Evolutionary conservation across 768 basidiomycete genomes (phyloP), one percentile per base, ranked within the genome.

Genomic region (Polyporus arcularius): DNA sequence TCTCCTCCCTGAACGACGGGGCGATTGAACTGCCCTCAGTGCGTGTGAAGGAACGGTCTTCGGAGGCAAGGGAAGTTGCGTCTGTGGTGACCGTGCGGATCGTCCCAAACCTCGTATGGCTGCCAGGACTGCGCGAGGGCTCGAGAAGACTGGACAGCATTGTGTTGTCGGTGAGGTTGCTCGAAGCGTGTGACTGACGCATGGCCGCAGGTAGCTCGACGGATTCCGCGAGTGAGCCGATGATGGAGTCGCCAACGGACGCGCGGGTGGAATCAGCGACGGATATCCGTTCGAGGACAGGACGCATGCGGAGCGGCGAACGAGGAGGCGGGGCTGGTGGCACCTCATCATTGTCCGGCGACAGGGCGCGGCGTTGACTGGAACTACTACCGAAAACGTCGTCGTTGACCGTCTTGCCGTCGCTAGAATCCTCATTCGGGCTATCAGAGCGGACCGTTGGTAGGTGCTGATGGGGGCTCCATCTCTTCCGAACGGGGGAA

Each of bases 31-130:
- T 86, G 15, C 83, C 90, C 67, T 91, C 89, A n/a, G 86, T 79
- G 38, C 80, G 79, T 21, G 81, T 82, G 55, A 90, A 76, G 10
- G 88, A 89, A 5, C 87, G 86, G 14, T 78, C 75, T 67, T 90
- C 91, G 42, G 77, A 76, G 1, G 71, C 71, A 41, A 82, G 72
- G 41, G 88, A 90, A 18, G 91, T 94, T 61, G 87, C 80, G 64
- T 92, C 91, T 32, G 92, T 94, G 35, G 86, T 91, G 61, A 87
- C 78, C n/a, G 92, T 92, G 67, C 89, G 80, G 62, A 93, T 85
- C 11, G 92, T 94, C 43, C 86, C 89, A 72, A 85, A 93, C 70
- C 84, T 87, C 63, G 78, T 77, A 45, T 73, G 77, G 58, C 63
- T 65, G 55, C 78, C 76, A 52, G 74, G 77, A 55, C 73, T 77